Conservation (phyloP, 1,284 basidiomycete species). For the Sutorius eximius region DNA sequence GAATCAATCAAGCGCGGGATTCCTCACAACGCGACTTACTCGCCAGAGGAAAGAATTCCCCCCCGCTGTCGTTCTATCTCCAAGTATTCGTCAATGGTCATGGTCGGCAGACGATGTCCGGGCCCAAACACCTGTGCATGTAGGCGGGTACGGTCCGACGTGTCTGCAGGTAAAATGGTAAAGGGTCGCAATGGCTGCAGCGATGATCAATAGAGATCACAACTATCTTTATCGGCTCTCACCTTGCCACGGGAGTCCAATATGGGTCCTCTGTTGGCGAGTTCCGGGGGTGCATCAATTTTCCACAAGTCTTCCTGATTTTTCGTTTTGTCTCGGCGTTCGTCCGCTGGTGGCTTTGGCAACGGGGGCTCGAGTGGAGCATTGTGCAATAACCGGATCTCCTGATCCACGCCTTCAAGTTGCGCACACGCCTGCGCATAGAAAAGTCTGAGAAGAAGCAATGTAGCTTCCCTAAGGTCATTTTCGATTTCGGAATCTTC, state of each 20-base stretch:
- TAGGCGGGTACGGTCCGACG: constrained; percentile 66
- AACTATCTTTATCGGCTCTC: not conserved
- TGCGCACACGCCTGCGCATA: constrained; percentile 72
- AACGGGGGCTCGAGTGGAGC: constrained; percentile 47
- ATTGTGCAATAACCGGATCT: constrained; percentile 68
- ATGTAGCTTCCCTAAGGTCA: constrained; percentile 60
- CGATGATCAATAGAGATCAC: constrained; percentile 5
- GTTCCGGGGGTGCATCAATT: constrained; percentile 56
- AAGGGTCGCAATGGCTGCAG: constrained; percentile 80
- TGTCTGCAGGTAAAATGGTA: constrained; percentile 80
- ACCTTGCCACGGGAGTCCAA: constrained; percentile 79
- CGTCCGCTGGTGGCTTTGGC: constrained; percentile 37
- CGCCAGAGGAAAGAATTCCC: constrained; percentile 85
- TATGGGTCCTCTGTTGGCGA: constrained; percentile 62
- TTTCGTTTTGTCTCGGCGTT: constrained; percentile 37
- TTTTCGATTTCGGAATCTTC: constrained; percentile 64
- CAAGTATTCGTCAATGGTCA: constrained; percentile 96
- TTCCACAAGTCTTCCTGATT: constrained; percentile 71
- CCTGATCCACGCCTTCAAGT: constrained; percentile 69
- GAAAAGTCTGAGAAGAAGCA: constrained; percentile 73
- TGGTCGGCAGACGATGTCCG: constrained; percentile 87
- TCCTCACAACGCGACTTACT: constrained; percentile 50
- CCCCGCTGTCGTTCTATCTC: constrained; percentile 83
- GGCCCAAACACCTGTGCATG: constrained; percentile 84
- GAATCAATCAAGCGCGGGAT: constrained; percentile 8